Evolutionary conservation across 495 filamentous ascomycete species (phyloP).

Genomic region (Penicillium ucsense): DNA sequence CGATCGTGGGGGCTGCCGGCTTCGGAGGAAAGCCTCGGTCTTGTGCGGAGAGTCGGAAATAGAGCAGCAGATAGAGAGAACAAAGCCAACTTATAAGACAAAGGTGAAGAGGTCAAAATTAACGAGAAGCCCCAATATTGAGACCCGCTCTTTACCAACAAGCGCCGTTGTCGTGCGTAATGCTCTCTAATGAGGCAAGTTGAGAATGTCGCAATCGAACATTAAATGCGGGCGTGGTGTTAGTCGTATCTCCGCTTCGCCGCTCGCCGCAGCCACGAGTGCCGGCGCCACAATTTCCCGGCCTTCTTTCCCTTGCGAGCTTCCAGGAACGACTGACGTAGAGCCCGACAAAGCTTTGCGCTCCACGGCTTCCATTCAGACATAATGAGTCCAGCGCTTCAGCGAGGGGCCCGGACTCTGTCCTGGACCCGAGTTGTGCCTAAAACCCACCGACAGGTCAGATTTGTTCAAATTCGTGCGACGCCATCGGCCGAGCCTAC

Average conservation of each 20-base stretch:
- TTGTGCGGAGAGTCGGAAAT: neutral
- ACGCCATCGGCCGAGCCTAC: constrained; percentile 28
- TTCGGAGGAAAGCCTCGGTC: constrained; percentile 28
- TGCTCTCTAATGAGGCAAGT: neutral
- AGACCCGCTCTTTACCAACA: neutral
- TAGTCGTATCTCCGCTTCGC: neutral
- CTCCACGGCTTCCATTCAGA: constrained; percentile 4
- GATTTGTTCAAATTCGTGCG: constrained; percentile 37
- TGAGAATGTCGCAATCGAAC: constrained; percentile 12
- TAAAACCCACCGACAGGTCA: constrained; percentile 22
- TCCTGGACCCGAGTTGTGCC: constrained; percentile 29
- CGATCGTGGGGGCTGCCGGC: constrained; percentile 25
- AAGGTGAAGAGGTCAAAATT: neutral
- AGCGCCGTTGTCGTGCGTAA: neutral
- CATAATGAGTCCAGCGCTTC: constrained; percentile 30
- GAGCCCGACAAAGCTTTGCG: constrained; percentile 8
- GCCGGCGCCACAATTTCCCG: constrained; percentile 24
- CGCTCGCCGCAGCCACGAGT: constrained; percentile 1
- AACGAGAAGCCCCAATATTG: constrained; percentile 1
- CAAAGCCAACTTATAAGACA: neutral
- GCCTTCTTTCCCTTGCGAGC: constrained; percentile 8
- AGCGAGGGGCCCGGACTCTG: constrained; percentile 29
- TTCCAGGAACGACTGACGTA: constrained; percentile 22
- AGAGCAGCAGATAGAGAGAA: neutral
- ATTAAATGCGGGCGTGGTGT: constrained; percentile 8